Percentiles rank a stretch among this genome's conserved stretches.
These are phyloP conservation scores for Acanthamoeba castellanii DNA, from an alignment of 208 protist genomes.

Conservation along the genomic window DNA sequence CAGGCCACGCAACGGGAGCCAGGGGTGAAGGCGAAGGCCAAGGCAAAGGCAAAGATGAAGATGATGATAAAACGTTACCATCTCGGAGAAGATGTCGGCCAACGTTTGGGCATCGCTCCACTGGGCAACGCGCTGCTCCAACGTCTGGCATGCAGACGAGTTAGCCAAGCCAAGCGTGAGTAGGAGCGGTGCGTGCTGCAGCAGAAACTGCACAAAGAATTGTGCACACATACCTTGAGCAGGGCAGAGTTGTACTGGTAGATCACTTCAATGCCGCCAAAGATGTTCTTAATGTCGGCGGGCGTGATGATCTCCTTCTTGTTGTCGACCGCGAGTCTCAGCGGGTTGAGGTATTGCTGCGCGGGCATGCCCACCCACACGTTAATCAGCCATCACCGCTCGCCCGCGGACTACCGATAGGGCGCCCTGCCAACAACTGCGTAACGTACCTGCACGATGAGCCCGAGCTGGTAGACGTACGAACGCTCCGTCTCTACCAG, in stretches of 20 bases:
- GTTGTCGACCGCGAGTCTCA: neutral
- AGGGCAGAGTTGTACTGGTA: slow-evolving; percentile 38
- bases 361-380: no score
- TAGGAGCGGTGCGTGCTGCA: no score
- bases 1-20: no score
- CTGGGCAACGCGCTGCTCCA: slow-evolving; percentile 33
- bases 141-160: neutral
- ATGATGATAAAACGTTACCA: neutral
- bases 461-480: slow-evolving; percentile 2
- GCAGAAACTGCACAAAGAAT: no score
- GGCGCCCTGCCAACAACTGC: no score
- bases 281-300: slow-evolving; percentile 58
- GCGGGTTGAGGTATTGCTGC: slow-evolving; percentile 59
- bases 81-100: slow-evolving; percentile 49
- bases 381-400: no score
- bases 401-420: no score
- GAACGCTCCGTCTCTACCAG: slow-evolving; percentile 2
- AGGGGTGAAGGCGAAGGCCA: neutral
- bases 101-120: slow-evolving; percentile 26
- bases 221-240: neutral
- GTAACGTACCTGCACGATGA: neutral
- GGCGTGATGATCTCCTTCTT: slow-evolving; percentile 61
- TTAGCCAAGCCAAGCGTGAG: neutral
- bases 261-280: slow-evolving; percentile 43
- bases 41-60: neutral